A percentile compares a stretch with the other conserved stretches of the same genome.
These are phyloP conservation scores for Laburnicola sp. DNA, from an alignment of 2,329 filamentous ascomycete genomes.

Conservation along the genomic window DNA sequence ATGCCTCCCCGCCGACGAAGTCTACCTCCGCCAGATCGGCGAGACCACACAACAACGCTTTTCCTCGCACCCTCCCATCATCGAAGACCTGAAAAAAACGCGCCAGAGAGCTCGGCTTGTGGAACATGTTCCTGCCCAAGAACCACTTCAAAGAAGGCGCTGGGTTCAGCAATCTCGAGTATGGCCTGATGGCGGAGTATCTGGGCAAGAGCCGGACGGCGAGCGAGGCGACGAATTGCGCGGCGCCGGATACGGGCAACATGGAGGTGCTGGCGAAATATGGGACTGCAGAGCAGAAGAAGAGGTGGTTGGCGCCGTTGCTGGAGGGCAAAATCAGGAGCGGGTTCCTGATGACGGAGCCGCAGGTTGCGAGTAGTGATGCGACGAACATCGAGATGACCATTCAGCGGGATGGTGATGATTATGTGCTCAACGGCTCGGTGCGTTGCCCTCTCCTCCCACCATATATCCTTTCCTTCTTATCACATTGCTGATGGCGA, in stretches of 20 bases:
- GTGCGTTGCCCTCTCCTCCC: constrained; percentile 49
- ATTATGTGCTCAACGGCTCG: constrained; percentile 88
- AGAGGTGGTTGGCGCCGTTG: constrained; percentile 77
- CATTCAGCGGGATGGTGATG: constrained; percentile 80
- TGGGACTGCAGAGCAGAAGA: constrained; percentile 82
- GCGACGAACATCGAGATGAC: constrained; percentile 88
- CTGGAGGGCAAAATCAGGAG: constrained; percentile 84
- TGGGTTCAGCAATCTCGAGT: constrained; percentile 93
- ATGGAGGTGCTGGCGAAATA: constrained; percentile 96
- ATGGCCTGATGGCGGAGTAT: constrained; percentile 96
- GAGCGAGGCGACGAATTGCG: constrained; percentile 73
- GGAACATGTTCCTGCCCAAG: constrained; percentile 98
- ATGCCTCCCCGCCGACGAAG: constrained; percentile 73
- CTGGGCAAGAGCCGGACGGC: constrained; percentile 83
- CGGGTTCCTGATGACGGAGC: constrained; percentile 93
- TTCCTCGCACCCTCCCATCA: constrained; percentile 73
- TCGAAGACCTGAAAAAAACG: constrained; percentile 90
- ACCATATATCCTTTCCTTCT: background rate
- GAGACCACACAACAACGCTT: constrained; percentile 72
- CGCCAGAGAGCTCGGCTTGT: constrained; percentile 76
- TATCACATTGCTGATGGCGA: constrained; percentile 41
- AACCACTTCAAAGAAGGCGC: constrained; percentile 95
- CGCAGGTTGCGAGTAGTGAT: constrained; percentile 83
- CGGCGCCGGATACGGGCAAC: constrained; percentile 90
- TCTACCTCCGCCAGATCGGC: constrained; percentile 80